A percentile compares a stretch with the other conserved stretches of the same genome.
Conservation (phyloP, 2,329 filamentous ascomycete species). For the Didymella segeticola region DNA sequence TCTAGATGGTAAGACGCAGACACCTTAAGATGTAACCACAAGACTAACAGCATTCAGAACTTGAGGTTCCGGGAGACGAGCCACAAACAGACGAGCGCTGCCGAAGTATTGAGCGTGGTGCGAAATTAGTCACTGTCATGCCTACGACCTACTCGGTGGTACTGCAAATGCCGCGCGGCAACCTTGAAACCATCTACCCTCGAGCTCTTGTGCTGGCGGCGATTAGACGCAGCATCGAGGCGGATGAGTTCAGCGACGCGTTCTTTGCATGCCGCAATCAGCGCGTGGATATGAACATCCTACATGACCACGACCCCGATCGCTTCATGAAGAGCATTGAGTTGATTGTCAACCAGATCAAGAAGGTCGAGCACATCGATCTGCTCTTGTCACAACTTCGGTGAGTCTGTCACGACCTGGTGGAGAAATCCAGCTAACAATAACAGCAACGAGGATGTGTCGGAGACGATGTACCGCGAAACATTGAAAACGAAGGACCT, state of each 20-base stretch:
- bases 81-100: constrained; percentile 92
- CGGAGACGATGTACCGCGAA: constrained; percentile 90
- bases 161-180: constrained; percentile 94
- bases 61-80: constrained; percentile 85
- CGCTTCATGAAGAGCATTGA: constrained; percentile 81
- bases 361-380: constrained; percentile 82
- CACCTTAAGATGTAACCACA: not conserved
- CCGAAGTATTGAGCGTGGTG: constrained; percentile 88
- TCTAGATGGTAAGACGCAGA: constrained; percentile 63
- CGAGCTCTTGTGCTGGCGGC: constrained; percentile 90
- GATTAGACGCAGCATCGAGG: constrained; percentile 80
- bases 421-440: constrained; percentile 9
- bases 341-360: constrained; percentile 83
- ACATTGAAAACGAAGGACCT: constrained; percentile 63
- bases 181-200: constrained; percentile 93
- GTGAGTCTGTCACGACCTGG: constrained; percentile 53
- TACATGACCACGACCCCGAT: constrained; percentile 89
- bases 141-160: constrained; percentile 85
- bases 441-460: constrained; percentile 82
- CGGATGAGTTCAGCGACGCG: constrained; percentile 80
- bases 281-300: constrained; percentile 95
- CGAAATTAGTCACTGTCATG: constrained; percentile 84
- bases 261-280: constrained; percentile 91
- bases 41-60: constrained; percentile 59
- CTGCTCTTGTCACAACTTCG: constrained; percentile 86